Evolutionary conservation across 352 stramenopile genomes (phyloP).

Genomic region (Pythium oligandrum): DNA sequence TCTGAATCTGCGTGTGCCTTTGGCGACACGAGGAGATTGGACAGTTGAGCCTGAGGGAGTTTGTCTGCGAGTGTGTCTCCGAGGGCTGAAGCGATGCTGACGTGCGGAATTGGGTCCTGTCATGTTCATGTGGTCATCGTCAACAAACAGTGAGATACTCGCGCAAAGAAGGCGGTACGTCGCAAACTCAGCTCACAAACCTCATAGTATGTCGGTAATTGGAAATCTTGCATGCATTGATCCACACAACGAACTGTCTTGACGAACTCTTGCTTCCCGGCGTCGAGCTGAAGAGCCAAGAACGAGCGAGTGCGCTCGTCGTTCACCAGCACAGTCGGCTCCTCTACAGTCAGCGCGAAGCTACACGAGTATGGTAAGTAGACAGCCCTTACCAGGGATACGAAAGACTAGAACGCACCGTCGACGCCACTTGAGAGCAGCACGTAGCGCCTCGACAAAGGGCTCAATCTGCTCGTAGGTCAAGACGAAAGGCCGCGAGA

Average conservation of each 20-base stretch:
- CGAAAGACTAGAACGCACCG: constrained; percentile 20
- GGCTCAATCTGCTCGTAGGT: constrained; percentile 57
- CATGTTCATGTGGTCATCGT: constrained; percentile 22
- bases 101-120: constrained; percentile 73
- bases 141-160: constrained; percentile 33
- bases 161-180: not conserved
- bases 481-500: constrained; percentile 75
- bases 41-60: constrained; percentile 34
- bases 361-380: constrained; percentile 14
- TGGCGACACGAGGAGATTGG: constrained; percentile 3
- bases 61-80: constrained; percentile 35
- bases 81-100: constrained; percentile 71
- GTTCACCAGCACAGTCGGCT: constrained; percentile 51
- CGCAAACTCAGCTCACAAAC: constrained; percentile 18
- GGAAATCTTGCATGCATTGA: constrained; percentile 48
- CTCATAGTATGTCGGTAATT: constrained; percentile 58
- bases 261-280: constrained; percentile 29
- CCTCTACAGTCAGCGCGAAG: constrained; percentile 38
- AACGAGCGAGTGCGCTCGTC: constrained; percentile 77
- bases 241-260: constrained; percentile 53
- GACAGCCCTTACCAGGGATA: not conserved
- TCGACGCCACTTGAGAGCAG: constrained; percentile 65
- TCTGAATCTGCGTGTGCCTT: constrained; percentile 4
- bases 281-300: constrained; percentile 41
- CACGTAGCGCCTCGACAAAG: constrained; percentile 62